Evolutionary conservation across 1,284 basidiomycete species (phyloP), one percentile per base, ranked within the genome.

Genomic region (Ustilago nuda): DNA sequence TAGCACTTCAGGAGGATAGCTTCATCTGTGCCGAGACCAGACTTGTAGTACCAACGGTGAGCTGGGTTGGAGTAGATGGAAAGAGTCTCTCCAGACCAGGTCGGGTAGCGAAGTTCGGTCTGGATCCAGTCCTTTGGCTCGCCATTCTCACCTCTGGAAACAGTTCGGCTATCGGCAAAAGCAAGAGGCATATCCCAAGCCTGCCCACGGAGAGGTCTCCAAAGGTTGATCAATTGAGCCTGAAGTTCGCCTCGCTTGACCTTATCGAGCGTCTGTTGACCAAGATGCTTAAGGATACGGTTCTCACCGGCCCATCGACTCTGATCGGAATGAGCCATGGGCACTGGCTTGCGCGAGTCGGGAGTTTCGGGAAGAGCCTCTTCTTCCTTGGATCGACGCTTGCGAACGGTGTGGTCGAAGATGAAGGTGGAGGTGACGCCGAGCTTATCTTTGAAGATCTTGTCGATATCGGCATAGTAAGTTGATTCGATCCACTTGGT

Each of bases 181-280:
- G 89, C 89, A 46, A 92, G 87, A 1, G 91, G 91, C 86, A 87
- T 88, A 79, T 92, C 91, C 41, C 86, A 83, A 9, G 90, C 89
- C 3, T 89, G 81, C 67, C 89, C 86, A 8, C 84, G 74, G 66
- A 92, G 90, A 1, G 91, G 91, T 8, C 91, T 86, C 91, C 91
- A 92, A 65, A 92, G 88, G 86, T 92, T 92, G 86, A 92, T 89
- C 60, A 92, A 90, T 82, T 92, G 91, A 86, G 89, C 90, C 27
- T 90, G 89, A 32, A 80, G 52, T 36, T 81, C 63, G 19, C 76
- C 80, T 4, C 48, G 39, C 43, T 76, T 69, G 56, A 82, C 80
- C 19, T 55, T 53, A 12, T 76, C 73, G 13, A 79, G 68, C 39
- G 61, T 61, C 23, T 82, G 76, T 30, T 81, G 23, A 36, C 80